These are phyloP conservation scores for Rhipidocladum racemiflorum DNA, from an alignment of 176 grass and related monocot genomes.

Conservation along the genomic window DNA sequence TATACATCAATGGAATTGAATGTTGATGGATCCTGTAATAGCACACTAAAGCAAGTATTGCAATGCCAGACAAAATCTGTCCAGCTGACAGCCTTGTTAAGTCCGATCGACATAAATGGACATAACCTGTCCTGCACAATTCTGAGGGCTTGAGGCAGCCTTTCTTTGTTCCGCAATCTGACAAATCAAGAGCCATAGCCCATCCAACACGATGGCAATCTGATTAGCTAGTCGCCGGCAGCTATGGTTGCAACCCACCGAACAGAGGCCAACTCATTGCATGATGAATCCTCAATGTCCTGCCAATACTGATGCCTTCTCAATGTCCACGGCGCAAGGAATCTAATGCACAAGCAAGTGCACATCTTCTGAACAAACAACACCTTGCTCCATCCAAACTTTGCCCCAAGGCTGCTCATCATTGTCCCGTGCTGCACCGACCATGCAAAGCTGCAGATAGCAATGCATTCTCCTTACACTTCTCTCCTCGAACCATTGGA, in stretches of 20 bases:
- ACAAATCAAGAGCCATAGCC: conserved; percentile 19
- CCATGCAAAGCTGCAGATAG: conserved; percentile 18
- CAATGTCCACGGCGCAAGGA: background rate
- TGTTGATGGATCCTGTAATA: conserved; percentile 16
- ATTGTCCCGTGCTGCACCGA: conserved; percentile 13
- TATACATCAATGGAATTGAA: conserved; percentile 31
- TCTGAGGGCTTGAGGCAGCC: background rate
- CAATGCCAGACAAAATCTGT: conserved; percentile 19
- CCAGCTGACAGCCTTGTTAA: conserved; percentile 25
- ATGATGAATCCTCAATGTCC: background rate
- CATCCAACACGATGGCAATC: conserved; percentile 18
- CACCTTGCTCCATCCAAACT: conserved; percentile 16
- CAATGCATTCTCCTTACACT: conserved; percentile 29
- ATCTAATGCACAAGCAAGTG: conserved; percentile 15
- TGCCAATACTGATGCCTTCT: conserved; percentile 1
- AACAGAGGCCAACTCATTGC: background rate
- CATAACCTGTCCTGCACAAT: background rate
- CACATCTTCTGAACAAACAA: conserved; percentile 9
- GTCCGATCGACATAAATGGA: background rate
- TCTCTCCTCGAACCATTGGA: conserved; percentile 69
- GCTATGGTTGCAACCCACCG: background rate
- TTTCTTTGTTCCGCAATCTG: background rate
- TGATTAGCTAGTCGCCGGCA: background rate
- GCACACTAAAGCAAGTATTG: conserved; percentile 23
- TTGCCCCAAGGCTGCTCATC: background rate